These are phyloP conservation scores for Pseudogymnoascus sp. DNA, from an alignment of 2,329 filamentous ascomycete genomes.

Conservation along the genomic window DNA sequence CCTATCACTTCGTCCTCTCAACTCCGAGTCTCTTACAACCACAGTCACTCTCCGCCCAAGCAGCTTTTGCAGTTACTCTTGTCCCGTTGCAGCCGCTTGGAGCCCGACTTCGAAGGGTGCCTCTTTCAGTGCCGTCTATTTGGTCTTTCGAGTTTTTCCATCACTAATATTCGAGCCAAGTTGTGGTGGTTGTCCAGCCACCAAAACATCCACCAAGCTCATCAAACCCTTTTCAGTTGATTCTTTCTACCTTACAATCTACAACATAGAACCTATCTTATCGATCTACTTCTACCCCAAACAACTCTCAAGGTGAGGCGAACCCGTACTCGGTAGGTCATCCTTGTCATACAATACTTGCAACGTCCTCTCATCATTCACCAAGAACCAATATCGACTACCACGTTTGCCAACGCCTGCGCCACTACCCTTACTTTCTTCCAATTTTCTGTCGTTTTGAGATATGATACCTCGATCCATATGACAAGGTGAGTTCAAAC, in stretches of 20 bases:
- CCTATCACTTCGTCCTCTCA: neutral
- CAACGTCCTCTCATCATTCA: neutral
- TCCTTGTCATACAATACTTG: neutral
- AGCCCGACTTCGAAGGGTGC: neutral
- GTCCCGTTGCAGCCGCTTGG: neutral
- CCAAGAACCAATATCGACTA: neutral
- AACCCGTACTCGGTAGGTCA: neutral
- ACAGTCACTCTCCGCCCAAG: neutral
- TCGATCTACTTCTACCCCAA: neutral
- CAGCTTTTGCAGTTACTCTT: neutral
- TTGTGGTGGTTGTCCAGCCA: neutral
- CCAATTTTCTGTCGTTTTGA: neutral
- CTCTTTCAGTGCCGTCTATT: neutral
- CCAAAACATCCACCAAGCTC: neutral
- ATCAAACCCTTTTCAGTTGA: neutral
- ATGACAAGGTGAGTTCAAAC: neutral
- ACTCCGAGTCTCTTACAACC: neutral
- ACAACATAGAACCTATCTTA: neutral
- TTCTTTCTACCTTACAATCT: neutral
- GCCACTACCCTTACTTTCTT: neutral
- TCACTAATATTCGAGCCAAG: neutral
- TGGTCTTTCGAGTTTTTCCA: neutral
- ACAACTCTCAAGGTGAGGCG: neutral
- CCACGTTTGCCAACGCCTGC: neutral
- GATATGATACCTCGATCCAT: neutral